A percentile compares a stretch with the other conserved stretches of the same genome.
Evolutionary conservation across 352 stramenopile genomes (phyloP).

Genomic region (Phytophthora rubi): DNA sequence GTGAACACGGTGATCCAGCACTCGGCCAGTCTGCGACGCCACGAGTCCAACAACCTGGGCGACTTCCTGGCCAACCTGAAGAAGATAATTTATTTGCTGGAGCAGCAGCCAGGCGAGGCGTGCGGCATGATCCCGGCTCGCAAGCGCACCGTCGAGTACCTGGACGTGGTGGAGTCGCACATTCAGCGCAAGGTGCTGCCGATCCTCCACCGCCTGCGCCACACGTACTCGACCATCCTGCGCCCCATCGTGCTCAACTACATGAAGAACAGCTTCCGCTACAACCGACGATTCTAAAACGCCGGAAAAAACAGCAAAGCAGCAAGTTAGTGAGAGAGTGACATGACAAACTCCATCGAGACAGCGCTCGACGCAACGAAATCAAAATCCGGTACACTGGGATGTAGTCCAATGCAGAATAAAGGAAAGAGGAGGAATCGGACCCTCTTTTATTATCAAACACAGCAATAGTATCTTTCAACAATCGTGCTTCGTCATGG

Average conservation of each 20-base stretch:
- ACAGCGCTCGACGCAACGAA: conserved; percentile 10
- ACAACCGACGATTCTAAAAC: conserved; percentile 50
- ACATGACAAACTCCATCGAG: conserved; percentile 9
- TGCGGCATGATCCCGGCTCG: conserved; percentile 74
- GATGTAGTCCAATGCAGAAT: conserved; percentile 23
- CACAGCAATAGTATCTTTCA: not conserved
- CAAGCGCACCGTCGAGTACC: conserved; percentile 79
- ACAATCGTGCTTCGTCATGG: too few relatives aligned
- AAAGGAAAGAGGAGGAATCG: conserved; percentile 17
- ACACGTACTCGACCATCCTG: conserved; percentile 84
- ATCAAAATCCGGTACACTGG: conserved; percentile 17
- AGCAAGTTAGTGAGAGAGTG: conserved; percentile 4
- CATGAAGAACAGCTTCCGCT: conserved; percentile 70
- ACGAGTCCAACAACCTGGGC: conserved; percentile 84
- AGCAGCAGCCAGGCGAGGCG: conserved; percentile 79
- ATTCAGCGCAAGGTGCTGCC: conserved; percentile 86
- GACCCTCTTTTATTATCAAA: conserved; percentile 15
- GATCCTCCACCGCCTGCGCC: conserved; percentile 76
- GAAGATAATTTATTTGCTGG: conserved; percentile 91
- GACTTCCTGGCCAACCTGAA: conserved; percentile 88
- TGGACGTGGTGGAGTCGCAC: conserved; percentile 85
- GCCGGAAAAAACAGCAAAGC: too few relatives aligned
- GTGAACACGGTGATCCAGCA: conserved; percentile 85
- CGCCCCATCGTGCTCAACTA: conserved; percentile 82
- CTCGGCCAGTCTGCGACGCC: conserved; percentile 70